phyloP scores from a whole-genome alignment of 805 yeast genomes.

The Wickerhamiella dianesei region DNA sequence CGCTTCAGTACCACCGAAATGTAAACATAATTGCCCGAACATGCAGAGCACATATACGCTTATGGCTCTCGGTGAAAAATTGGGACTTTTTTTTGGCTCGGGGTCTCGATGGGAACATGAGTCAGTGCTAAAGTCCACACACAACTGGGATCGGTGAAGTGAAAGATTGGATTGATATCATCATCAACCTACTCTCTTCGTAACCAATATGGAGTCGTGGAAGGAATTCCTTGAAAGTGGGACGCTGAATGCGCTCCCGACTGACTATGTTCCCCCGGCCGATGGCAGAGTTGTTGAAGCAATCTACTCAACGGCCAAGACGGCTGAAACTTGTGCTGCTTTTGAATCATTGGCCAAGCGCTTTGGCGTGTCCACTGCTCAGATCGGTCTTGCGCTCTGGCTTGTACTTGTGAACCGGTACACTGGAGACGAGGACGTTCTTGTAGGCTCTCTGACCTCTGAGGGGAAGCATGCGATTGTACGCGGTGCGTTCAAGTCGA shows the following conservation, averaged over 20 bases:
- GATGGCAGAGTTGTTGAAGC: slow-evolving; percentile 58
- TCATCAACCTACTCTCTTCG: not conserved
- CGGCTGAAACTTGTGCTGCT: slow-evolving; percentile 14
- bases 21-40: too few relatives aligned
- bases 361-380: slow-evolving; percentile 29
- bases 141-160: not conserved
- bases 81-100: not conserved
- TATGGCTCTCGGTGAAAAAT: not conserved
- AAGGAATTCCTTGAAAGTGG: slow-evolving; percentile 28
- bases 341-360: slow-evolving; percentile 14
- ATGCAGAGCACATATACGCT: not conserved
- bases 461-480: slow-evolving; percentile 29
- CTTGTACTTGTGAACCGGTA: slow-evolving; percentile 60
- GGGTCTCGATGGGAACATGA: not conserved
- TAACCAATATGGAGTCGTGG: slow-evolving; percentile 11
- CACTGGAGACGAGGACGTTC: slow-evolving; percentile 90
- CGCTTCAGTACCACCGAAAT: too few relatives aligned
- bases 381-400: slow-evolving; percentile 49
- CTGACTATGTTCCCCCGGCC: slow-evolving; percentile 70
- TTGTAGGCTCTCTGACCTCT: slow-evolving; percentile 49
- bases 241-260: slow-evolving; percentile 76
- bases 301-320: slow-evolving; percentile 28
- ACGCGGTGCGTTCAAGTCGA: slow-evolving; percentile 36
- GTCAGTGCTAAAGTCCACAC: not conserved
- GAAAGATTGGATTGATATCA: not conserved